Conservation (phyloP, 257 asterid genomes). For the Lycium barbarum region DNA sequence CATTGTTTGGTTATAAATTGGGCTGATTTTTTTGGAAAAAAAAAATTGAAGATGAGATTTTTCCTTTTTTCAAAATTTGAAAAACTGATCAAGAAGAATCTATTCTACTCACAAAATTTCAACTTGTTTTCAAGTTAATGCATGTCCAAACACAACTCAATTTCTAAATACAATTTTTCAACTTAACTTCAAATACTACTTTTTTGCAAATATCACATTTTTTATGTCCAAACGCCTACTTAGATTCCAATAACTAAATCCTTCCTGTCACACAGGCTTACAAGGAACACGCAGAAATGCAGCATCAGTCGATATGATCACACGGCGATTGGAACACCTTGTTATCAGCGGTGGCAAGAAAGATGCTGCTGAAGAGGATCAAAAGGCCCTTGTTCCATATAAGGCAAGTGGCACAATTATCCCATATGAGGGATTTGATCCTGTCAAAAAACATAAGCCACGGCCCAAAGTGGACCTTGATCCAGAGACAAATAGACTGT, state of each 20-base stretch:
- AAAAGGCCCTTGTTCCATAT: slow-evolving; percentile 74
- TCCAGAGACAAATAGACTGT: slow-evolving; percentile 78
- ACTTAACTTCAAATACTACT: slow-evolving; percentile 4
- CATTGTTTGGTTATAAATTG: background rate
- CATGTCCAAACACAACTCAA: background rate
- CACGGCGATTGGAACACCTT: slow-evolving; percentile 36
- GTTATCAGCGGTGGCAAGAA: slow-evolving; percentile 43
- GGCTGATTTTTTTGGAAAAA: background rate
- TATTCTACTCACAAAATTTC: background rate
- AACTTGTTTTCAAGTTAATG: background rate
- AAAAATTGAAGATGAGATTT: background rate
- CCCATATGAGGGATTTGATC: slow-evolving; percentile 56
- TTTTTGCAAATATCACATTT: slow-evolving; percentile 11
- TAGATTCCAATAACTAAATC: slow-evolving; percentile 16
- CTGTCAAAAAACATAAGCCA: slow-evolving; percentile 53
- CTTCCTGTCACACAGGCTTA: slow-evolving; percentile 54
- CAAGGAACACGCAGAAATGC: slow-evolving; percentile 35
- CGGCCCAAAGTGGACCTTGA: slow-evolving; percentile 97
- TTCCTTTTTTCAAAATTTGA: background rate
- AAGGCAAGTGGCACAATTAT: slow-evolving; percentile 63
- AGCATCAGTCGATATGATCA: slow-evolving; percentile 45
- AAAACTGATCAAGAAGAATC: background rate
- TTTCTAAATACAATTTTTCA: background rate
- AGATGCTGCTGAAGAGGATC: slow-evolving; percentile 38
- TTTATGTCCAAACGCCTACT: background rate